A percentile compares a stretch with the other conserved stretches of the same genome.
Evolutionary conservation across 1,284 basidiomycete genomes (phyloP).

Genomic region (Tilletia indica): DNA sequence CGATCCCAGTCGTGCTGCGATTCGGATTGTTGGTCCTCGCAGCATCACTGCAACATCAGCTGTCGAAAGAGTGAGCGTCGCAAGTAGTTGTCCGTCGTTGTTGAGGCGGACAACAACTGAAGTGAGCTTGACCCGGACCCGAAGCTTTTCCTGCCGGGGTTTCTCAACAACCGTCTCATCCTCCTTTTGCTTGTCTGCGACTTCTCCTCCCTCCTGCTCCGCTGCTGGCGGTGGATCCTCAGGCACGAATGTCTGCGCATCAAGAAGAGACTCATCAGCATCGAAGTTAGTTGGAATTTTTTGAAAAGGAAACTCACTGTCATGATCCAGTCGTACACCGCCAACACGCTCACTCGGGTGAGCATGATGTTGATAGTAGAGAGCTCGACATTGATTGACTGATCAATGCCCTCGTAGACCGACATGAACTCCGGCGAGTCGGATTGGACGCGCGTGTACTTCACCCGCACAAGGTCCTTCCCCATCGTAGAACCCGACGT

Average conservation of each 20-base stretch:
- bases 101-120: conserved; percentile 82
- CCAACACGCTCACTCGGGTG: conserved; percentile 85
- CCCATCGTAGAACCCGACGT: conserved; percentile 18
- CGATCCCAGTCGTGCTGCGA: conserved; percentile 81
- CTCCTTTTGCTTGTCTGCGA: conserved; percentile 4
- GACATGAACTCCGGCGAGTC: conserved; percentile 83
- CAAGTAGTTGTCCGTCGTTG: conserved; percentile 71
- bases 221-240: conserved; percentile 8
- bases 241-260: conserved; percentile 12
- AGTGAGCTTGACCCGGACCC: conserved; percentile 79
- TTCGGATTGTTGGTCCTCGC: conserved; percentile 71
- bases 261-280: neutral
- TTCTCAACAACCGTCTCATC: conserved; percentile 29
- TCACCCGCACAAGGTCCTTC: conserved; percentile 69
- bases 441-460: conserved; percentile 77
- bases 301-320: conserved; percentile 67
- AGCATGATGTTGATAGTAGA: conserved; percentile 90
- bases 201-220: neutral
- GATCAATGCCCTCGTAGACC: conserved; percentile 81
- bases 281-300: neutral
- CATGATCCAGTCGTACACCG: conserved; percentile 96
- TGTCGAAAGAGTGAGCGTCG: conserved; percentile 85
- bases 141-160: conserved; percentile 66
- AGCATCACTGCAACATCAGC: conserved; percentile 83
- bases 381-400: conserved; percentile 81